Base-by-base conservation (phyloP, 306 rosid genomes). In the Pachyrhizus erosus region DNA sequence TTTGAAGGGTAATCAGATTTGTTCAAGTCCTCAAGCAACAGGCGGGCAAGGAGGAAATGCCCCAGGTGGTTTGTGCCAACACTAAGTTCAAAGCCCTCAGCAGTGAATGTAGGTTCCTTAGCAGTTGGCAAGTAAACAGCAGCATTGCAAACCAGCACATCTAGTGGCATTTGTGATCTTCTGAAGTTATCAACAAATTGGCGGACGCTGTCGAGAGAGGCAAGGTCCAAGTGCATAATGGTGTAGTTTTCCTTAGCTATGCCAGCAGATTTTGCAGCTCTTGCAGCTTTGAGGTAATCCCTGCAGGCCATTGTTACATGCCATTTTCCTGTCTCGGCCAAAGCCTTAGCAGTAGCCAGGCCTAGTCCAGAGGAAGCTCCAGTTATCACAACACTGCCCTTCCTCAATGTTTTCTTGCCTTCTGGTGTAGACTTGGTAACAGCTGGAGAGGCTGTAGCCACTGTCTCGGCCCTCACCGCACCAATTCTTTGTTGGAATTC, bases 361-460 rank as follows among this genome's bases (percentile, higher is more conserved):
- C 99, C 98, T 34, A 96, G 84, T 26, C 99, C 99, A n/a, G 98
- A 96, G 31, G 98, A 96, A 72, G 98, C 98, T 1, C 99, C 98
- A 17, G 99, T 96, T 71, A 96, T 43, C 60, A 96, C 87, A 49
- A 96, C 99, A 85, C 87, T 86, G 39, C 99, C 98, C 78, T 93
- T 91, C 78, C 98, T 90, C 48, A 96, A 82, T 45, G 99, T 96
- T 81, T 96, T 96, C 94, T 92, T 96, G 77, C 94, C 94, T 70
- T 91, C 99, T 39, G 93, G 72, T 61, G 93, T 39, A 45, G 89
- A 86, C 57, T 39, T 89, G 78, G 34, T 83, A 33, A 90, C 88
- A 73, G 92, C 85, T 46, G 99, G 98, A 78, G 91, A 70, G 21
- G 88, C 52, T 13, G 98, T 87, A 37, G 92, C 89, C 8, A 58